Conservation (phyloP, 2,329 filamentous ascomycete genomes). For the Ampelomyces quisqualis region DNA sequence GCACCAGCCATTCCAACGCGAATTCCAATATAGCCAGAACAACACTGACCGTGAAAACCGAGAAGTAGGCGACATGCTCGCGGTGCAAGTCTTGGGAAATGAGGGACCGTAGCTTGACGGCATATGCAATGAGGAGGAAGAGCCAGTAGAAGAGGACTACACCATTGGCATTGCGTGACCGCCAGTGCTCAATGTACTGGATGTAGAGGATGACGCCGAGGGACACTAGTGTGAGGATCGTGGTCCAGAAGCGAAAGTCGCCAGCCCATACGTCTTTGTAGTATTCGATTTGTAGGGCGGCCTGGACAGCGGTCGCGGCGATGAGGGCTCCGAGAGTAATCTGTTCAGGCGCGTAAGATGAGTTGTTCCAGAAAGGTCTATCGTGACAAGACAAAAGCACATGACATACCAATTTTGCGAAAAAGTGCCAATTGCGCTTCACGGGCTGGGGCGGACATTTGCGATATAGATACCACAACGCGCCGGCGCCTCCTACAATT, state of each 20-base stretch:
- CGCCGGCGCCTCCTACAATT: constrained; percentile 71
- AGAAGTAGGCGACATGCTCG: constrained; percentile 70
- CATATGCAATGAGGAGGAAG: constrained; percentile 74
- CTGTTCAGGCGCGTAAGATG: constrained; percentile 41
- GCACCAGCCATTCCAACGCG: constrained; percentile 79
- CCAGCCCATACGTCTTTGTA: constrained; percentile 70
- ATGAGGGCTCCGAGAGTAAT: constrained; percentile 67
- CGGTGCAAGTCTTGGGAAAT: constrained; percentile 73
- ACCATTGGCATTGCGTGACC: constrained; percentile 80
- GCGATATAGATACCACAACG: constrained; percentile 76
- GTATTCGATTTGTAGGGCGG: constrained; percentile 71
- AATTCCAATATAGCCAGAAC: constrained; percentile 72
- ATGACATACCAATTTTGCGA: constrained; percentile 73
- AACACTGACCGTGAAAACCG: constrained; percentile 70
- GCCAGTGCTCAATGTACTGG: constrained; percentile 83
- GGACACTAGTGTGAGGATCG: constrained; percentile 69
- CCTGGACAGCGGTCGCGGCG: constrained; percentile 68
- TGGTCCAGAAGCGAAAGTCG: constrained; percentile 86
- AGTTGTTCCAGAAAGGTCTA: constrained; percentile 3
- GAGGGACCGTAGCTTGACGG: constrained; percentile 82
- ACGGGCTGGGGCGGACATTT: constrained; percentile 68
- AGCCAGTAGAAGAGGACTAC: constrained; percentile 93
- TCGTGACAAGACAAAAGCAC: not conserved
- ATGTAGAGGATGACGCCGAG: constrained; percentile 73
- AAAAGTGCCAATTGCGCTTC: constrained; percentile 88